A percentile compares a stretch with the other conserved stretches of the same genome.
Evolutionary conservation across 495 filamentous ascomycete species (phyloP).

Genomic region (Parathielavia hyrcaniae): DNA sequence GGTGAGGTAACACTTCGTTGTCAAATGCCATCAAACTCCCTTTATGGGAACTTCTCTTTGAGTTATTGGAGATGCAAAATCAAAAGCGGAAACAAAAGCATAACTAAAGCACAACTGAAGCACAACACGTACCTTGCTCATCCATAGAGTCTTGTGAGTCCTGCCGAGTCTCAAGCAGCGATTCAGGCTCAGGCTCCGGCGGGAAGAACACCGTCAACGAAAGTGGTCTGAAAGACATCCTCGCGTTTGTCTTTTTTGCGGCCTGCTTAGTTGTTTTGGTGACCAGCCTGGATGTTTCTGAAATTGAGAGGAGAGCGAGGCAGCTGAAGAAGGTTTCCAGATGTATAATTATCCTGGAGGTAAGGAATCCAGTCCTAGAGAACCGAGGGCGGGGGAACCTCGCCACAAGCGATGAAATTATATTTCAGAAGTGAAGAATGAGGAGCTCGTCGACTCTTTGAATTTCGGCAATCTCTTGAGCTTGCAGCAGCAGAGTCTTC

Average conservation of each 20-base stretch:
- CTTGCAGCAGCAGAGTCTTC: neutral
- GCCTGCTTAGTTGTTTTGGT: too few relatives aligned
- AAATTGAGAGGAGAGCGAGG: neutral
- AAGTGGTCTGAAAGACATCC: neutral
- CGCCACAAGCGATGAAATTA: neutral
- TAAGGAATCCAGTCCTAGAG: neutral
- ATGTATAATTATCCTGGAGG: too few relatives aligned
- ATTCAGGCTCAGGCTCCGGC: neutral
- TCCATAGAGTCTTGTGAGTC: neutral
- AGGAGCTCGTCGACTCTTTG: neutral
- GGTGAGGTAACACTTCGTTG: too few relatives aligned
- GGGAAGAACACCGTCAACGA: conserved; percentile 4
- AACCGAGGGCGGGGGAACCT: neutral
- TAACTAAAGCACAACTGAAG: neutral
- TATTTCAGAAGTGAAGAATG: neutral
- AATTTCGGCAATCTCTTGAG: neutral
- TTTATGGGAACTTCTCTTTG: neutral
- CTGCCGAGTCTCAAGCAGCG: neutral
- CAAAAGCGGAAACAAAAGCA: too few relatives aligned
- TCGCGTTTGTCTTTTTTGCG: neutral
- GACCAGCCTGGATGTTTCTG: neutral
- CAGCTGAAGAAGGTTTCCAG: neutral
- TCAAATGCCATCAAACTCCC: too few relatives aligned
- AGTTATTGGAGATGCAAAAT: too few relatives aligned
- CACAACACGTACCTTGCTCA: neutral